Evolutionary conservation across 352 stramenopile genomes (phyloP).

Genomic region (Globisporangium cylindrosporum): DNA sequence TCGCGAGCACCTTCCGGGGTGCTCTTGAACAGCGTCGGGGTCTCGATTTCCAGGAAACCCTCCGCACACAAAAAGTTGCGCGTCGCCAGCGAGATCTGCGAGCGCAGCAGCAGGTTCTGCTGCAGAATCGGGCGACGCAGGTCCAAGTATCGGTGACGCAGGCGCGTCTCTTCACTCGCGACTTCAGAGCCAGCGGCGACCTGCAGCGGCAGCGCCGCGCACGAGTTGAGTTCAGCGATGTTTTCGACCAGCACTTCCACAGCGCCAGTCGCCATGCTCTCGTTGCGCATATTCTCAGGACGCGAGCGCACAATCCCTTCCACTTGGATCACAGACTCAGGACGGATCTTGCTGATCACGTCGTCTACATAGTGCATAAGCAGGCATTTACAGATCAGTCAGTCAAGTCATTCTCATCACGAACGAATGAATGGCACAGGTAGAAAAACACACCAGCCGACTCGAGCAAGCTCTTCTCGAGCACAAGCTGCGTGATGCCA

Average conservation of each 20-base stretch:
- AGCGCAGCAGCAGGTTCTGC: conserved; percentile 77
- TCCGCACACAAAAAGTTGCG: conserved; percentile 69
- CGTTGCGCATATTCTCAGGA: conserved; percentile 66
- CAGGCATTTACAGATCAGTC: too few relatives aligned
- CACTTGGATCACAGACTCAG: conserved; percentile 71
- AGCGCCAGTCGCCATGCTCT: conserved; percentile 61
- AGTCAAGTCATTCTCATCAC: too few relatives aligned
- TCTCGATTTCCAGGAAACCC: conserved; percentile 87
- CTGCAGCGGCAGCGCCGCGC: conserved; percentile 55
- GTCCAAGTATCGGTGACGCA: conserved; percentile 81
- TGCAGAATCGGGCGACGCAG: conserved; percentile 71
- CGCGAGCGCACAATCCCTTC: conserved; percentile 56
- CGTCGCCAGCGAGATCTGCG: conserved; percentile 61
- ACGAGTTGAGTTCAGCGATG: conserved; percentile 63
- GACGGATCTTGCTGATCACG: conserved; percentile 50
- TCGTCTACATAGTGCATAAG: conserved; percentile 19
- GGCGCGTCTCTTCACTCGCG: conserved; percentile 68
- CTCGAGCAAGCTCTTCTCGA: conserved; percentile 59
- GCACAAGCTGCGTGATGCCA: conserved; percentile 77
- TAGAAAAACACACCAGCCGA: conserved; percentile 23
- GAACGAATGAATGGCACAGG: not conserved
- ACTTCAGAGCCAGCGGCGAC: conserved; percentile 52
- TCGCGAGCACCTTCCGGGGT: conserved; percentile 85
- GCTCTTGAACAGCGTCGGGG: conserved; percentile 85
- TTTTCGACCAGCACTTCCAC: conserved; percentile 73